phyloP scores from a whole-genome alignment of 2,329 filamentous ascomycete genomes.

The Dactylellina haptotyla region DNA sequence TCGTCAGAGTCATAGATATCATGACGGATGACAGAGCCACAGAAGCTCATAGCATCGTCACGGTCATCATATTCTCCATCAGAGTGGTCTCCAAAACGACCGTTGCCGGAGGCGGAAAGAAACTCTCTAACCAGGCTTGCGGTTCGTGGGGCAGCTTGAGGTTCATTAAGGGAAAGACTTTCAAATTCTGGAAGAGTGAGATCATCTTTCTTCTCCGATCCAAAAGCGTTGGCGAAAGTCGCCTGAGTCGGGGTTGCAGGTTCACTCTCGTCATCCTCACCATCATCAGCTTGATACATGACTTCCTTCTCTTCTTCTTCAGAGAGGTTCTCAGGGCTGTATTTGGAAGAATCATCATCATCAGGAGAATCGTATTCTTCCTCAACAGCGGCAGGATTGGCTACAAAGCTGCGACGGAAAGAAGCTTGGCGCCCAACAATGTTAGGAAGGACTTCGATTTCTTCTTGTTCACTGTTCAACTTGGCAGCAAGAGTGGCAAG shows the following conservation, averaged over 20 bases:
- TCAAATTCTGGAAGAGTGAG: conserved; percentile 31
- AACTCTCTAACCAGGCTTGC: conserved; percentile 18
- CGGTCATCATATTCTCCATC: conserved; percentile 66
- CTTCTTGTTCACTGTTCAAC: conserved; percentile 42
- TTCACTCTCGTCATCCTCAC: conserved; percentile 62
- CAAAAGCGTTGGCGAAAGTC: conserved; percentile 52
- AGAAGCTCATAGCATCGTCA: conserved; percentile 71
- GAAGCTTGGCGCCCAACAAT: conserved; percentile 45
- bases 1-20: conserved; percentile 66
- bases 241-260: conserved; percentile 64
- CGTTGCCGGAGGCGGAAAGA: conserved; percentile 5
- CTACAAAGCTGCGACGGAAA: conserved; percentile 44
- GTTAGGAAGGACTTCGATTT: conserved; percentile 43
- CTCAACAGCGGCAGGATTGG: conserved; percentile 27
- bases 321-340: conserved; percentile 35
- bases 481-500: conserved; percentile 45
- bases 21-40: conserved; percentile 84
- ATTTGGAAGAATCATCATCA: conserved; percentile 42
- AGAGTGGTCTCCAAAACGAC: conserved; percentile 13
- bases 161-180: conserved; percentile 19
- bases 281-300: conserved; percentile 65
- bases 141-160: neutral
- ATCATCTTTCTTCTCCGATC: conserved; percentile 18
- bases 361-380: conserved; percentile 81
- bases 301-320: conserved; percentile 78